These are phyloP conservation scores for Pseudomassariella vexata DNA, from an alignment of 2,329 filamentous ascomycete genomes.

Conservation along the genomic window DNA sequence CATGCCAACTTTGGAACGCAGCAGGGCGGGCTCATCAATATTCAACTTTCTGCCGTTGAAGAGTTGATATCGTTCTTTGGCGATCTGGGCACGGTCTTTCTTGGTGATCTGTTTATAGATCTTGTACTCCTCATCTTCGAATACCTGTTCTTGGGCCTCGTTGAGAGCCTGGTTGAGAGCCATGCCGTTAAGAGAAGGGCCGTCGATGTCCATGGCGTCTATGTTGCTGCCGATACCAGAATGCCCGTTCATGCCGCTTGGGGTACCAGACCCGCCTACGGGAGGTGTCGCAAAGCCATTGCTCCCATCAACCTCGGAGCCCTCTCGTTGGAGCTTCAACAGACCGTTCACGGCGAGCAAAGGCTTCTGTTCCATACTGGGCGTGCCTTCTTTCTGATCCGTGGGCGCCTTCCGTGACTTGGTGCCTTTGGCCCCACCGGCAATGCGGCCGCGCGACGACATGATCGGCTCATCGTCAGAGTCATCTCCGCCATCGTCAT, in stretches of 20 bases:
- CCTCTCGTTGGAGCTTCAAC: slow-evolving; percentile 54
- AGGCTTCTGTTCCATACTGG: slow-evolving; percentile 70
- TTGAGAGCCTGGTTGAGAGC: slow-evolving; percentile 58
- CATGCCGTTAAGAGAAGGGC: slow-evolving; percentile 62
- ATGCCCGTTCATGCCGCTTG: slow-evolving; percentile 62
- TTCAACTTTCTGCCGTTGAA: slow-evolving; percentile 85
- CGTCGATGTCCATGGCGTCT: slow-evolving; percentile 85
- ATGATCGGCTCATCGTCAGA: slow-evolving; percentile 98
- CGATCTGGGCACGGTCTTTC: slow-evolving; percentile 81
- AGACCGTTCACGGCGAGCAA: slow-evolving; percentile 61
- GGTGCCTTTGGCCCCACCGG: slow-evolving; percentile 71
- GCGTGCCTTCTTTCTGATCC: slow-evolving; percentile 73
- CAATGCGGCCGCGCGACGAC: slow-evolving; percentile 89
- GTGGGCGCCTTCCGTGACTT: slow-evolving; percentile 71
- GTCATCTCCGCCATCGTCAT: slow-evolving; percentile 78
- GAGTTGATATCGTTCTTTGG: slow-evolving; percentile 78
- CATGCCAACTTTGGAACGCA: slow-evolving; percentile 84
- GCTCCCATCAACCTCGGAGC: slow-evolving; percentile 79
- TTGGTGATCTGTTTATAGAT: slow-evolving; percentile 99
- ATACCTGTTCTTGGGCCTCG: slow-evolving; percentile 66
- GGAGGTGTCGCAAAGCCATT: slow-evolving; percentile 85
- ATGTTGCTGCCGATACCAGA: slow-evolving; percentile 66
- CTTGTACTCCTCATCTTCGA: slow-evolving; percentile 92
- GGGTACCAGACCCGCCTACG: slow-evolving; percentile 68
- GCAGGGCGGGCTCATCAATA: slow-evolving; percentile 76